A percentile compares a stretch with the other conserved stretches of the same genome.
Evolutionary conservation across 2,329 filamentous ascomycete genomes (phyloP).

Genomic region (Apiospora phragmitis): DNA sequence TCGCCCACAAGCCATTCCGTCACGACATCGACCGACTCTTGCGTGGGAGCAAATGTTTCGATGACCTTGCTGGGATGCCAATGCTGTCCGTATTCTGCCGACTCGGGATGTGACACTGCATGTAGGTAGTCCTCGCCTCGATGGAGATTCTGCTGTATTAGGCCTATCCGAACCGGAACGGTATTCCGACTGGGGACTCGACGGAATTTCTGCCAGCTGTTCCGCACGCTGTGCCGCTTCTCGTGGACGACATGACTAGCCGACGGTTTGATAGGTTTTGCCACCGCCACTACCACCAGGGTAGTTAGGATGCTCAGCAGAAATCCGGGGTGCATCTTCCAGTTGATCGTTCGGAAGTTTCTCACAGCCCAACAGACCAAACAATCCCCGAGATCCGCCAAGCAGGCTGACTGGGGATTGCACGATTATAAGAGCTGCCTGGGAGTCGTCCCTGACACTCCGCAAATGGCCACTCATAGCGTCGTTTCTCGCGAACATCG

Average conservation of each 20-base stretch:
- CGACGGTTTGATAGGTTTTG: constrained; percentile 19
- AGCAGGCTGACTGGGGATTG: not conserved
- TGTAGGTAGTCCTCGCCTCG: constrained; percentile 43
- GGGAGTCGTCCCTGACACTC: not conserved
- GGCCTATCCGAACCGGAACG: constrained; percentile 43
- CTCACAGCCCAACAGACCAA: not conserved
- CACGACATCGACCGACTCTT: constrained; percentile 49
- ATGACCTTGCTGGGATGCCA: constrained; percentile 44
- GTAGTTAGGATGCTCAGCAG: constrained; percentile 26
- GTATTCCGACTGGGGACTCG: constrained; percentile 21
- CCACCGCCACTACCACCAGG: constrained; percentile 30
- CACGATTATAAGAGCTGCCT: not conserved
- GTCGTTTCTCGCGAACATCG: constrained; percentile 10
- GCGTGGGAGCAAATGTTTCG: constrained; percentile 42
- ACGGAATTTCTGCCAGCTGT: constrained; percentile 25
- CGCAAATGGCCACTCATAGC: not conserved
- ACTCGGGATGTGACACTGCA: constrained; percentile 45
- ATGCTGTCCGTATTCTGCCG: constrained; percentile 47
- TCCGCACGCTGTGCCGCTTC: constrained; percentile 24
- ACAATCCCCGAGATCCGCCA: not conserved
- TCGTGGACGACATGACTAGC: constrained; percentile 34
- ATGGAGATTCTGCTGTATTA: constrained; percentile 47
- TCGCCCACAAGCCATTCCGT: constrained; percentile 53
- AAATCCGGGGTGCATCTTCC: constrained; percentile 23
- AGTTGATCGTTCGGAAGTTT: not conserved